These are phyloP conservation scores for Bidens hawaiensis DNA, from an alignment of 140 eudicot genomes.

Conservation along the genomic window DNA sequence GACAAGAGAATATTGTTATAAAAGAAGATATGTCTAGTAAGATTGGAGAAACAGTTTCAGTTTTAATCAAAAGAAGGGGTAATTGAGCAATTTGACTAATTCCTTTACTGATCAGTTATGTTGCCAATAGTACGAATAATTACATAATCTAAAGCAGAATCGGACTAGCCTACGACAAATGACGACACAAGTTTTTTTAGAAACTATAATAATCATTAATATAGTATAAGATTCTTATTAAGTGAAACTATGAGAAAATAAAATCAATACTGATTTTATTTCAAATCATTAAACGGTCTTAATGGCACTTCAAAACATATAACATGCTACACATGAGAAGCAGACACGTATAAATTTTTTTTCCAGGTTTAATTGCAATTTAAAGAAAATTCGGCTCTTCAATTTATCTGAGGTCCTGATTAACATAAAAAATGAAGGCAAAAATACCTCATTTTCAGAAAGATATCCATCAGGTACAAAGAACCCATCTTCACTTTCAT, in stretches of 20 bases:
- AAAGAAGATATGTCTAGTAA: not conserved
- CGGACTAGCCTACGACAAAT: not conserved
- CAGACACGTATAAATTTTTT: not conserved
- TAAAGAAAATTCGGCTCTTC: not conserved
- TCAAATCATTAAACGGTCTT: not conserved
- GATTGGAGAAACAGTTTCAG: not conserved
- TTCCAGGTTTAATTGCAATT: not conserved
- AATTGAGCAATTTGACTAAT: not conserved
- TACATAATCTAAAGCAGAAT: not conserved
- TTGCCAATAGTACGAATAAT: not conserved
- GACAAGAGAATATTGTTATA: not conserved
- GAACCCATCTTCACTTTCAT: slow-evolving; percentile 86
- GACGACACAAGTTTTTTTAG: not conserved
- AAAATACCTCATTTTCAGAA: slow-evolving; percentile 84
- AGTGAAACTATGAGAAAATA: not conserved
- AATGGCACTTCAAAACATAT: not conserved
- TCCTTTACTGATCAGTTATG: not conserved
- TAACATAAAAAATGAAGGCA: not conserved
- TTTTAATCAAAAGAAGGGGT: not conserved
- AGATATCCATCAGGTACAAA: slow-evolving; percentile 99
- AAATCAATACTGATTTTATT: not conserved
- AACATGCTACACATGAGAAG: not conserved
- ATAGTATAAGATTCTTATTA: not conserved
- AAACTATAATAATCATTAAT: not conserved
- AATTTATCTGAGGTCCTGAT: not conserved